Evolutionary conservation across 2,329 filamentous ascomycete genomes (phyloP), one percentile per base, ranked within the genome.

Genomic region (Colletotrichum orchidophilum): DNA sequence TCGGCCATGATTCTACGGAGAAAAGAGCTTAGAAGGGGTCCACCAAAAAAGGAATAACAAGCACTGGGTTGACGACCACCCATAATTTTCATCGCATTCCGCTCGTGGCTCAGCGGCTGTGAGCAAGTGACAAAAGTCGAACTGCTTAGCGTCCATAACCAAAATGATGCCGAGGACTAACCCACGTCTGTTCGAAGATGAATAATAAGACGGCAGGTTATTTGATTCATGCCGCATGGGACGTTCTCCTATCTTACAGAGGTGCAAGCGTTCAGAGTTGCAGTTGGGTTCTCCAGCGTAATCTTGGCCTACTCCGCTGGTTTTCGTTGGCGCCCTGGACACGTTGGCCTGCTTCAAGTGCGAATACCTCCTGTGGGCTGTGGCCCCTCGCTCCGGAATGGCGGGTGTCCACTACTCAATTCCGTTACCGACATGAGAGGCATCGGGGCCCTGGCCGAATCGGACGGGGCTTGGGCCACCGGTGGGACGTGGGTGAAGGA

Each of bases 401-500:
- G 69, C 58, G 46, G 63, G 60, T 54, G 46, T 39, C 69, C 69
- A 71, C 59, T 71, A 71, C 29, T 55, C 39, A 69, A 52, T 69
- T 49, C 65, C 64, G 31, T 60, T 71, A 63, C 64, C 65, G 65
- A 71, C 59, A 69, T 71, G 58, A 63, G 49, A 69, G 68, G 46
- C 26, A 55, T 69, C 59, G 59, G 64, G 29, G 50, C 35, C 64
- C 58, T 71, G 68, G 46, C 64, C 64, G 64, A 71, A 71, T 71
- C 53, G 46, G 68, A 71, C 52, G 27, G 27, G 29, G 42, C 46
- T 52, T 42, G 33, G 26, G 27, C n/a, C 42, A 35, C 46, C 42
- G 18, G 46, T 62, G 42, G 46, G 26, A 52, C 53, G 53, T n/a
- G 26, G 26, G 57, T 29, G 12, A 50, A 46, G 18, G 18, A 49